Conservation (phyloP, 768 basidiomycete genomes). For the Suillus paluster region DNA sequence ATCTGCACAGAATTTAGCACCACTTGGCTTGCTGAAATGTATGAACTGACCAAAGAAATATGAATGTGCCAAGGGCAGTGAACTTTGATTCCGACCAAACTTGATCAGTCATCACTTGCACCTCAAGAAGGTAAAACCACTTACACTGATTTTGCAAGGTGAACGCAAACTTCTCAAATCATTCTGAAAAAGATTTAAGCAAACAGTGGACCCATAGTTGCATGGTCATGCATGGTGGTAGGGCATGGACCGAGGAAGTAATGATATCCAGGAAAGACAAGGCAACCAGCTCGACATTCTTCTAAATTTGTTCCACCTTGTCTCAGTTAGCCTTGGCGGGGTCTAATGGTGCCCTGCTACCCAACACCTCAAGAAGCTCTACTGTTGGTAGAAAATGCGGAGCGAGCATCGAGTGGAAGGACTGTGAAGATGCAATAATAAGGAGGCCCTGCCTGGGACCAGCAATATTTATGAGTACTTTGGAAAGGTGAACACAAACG, state of each 20-base stretch:
- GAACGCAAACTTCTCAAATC: constrained; percentile 85
- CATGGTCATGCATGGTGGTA: constrained; percentile 68
- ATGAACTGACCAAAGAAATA: constrained; percentile 76
- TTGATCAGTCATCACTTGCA: constrained; percentile 24
- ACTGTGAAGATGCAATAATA: constrained; percentile 52
- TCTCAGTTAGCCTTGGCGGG: constrained; percentile 61
- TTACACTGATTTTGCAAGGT: constrained; percentile 80
- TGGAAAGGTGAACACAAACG: constrained; percentile 65
- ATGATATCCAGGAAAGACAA: constrained; percentile 78
- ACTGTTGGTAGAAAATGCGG: constrained; percentile 54
- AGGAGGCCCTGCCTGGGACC: constrained; percentile 48
- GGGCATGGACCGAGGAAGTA: constrained; percentile 63
- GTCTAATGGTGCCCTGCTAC: constrained; percentile 70
- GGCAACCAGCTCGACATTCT: constrained; percentile 74
- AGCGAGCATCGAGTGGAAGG: constrained; percentile 67
- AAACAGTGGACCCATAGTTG: not conserved
- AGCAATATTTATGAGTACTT: constrained; percentile 46
- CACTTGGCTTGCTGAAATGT: not conserved
- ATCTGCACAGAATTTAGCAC: constrained; percentile 48
- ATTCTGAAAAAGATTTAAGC: constrained; percentile 55
- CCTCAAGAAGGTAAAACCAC: constrained; percentile 31
- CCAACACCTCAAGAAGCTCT: constrained; percentile 69
- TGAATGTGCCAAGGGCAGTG: constrained; percentile 85
- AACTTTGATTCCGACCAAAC: constrained; percentile 83
- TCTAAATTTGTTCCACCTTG: constrained; percentile 67